Percentiles rank a stretch among this genome's conserved stretches.
Conservation (phyloP, 2,329 filamentous ascomycete genomes). For the Apiospora phragmitis region DNA sequence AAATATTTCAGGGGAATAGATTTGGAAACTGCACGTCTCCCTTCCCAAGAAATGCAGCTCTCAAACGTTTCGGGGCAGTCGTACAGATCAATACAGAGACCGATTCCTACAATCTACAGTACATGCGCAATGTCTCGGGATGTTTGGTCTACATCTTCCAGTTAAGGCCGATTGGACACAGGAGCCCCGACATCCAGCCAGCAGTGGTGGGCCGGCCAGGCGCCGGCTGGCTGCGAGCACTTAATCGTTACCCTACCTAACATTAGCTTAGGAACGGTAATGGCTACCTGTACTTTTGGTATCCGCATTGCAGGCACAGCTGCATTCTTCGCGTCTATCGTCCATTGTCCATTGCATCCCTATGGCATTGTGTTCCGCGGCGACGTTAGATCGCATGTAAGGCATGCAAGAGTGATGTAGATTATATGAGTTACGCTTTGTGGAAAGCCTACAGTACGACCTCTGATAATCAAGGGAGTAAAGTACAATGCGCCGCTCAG, state of each 20-base stretch:
- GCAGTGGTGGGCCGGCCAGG: background rate
- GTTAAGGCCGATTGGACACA: background rate
- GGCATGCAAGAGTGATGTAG: background rate
- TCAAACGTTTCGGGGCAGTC: background rate
- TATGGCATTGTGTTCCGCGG: background rate
- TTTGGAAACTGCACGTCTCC: background rate
- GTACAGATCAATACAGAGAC: background rate
- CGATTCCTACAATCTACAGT: background rate
- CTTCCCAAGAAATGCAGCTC: background rate
- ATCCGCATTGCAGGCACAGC: background rate
- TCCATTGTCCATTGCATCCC: background rate
- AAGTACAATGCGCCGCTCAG: background rate
- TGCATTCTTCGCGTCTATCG: background rate
- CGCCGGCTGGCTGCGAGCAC: background rate
- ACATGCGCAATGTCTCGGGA: background rate
- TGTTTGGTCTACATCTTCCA: background rate
- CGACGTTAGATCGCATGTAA: background rate
- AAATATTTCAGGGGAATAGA: conserved; percentile 4
- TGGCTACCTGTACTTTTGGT: background rate
- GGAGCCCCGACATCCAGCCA: background rate
- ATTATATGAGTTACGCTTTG: background rate
- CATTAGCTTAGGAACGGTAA: background rate
- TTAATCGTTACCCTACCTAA: background rate
- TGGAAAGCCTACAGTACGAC: background rate
- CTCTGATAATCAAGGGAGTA: background rate